Base-by-base conservation (phyloP, 2,329 filamentous ascomycete species). In the Cryphonectria carpinicola region DNA sequence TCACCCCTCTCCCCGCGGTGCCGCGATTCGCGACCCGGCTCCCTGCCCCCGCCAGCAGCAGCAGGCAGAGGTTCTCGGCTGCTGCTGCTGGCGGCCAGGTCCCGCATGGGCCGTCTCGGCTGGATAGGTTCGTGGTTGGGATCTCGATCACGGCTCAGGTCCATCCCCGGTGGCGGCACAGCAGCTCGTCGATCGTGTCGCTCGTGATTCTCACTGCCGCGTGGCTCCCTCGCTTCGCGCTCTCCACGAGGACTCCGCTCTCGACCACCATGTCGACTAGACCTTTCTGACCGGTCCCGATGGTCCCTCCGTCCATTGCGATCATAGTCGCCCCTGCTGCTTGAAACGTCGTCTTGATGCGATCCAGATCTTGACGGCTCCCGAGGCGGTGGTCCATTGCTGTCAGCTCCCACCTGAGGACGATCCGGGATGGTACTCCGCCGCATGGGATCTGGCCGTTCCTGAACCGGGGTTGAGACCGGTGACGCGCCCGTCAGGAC, bases 401-500 rank as follows among this genome's bases (percentile, higher is more conserved):
- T 78, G 39, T 76, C 76, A 4, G 69, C 69, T 5, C 70, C 73
- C 28, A 72, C 72, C 22, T 73, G 72, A 0, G 72, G 70, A 8
- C 75, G 75, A 32, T 77, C 78, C 5, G 77, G 73, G 32, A 80
- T 80, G 28, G 74, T 69, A 8, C 82, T 78, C 2, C 77, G 80
- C 35, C 84, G 80, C 17, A 82, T 74, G 10, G 82, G 79, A 52
- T 88, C 85, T 39, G 80, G 78, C 0, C 84, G 83, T 71, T 89
- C 87, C 32, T 85, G 82, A 4, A 81, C 76, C 0, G 86, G 85
- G 3, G 86, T 87, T 64, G 81, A 81, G 28, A 81, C 81, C 28
- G 84, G 85, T 35, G 88, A 87, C 25, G 84, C 85, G 32, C 87
- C 86, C 1, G 85, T 85, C 2, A 89, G 80, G 5, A 87, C 85